These are phyloP conservation scores for Cystobasidium tubakii DNA, from an alignment of 768 basidiomycete species.

Conservation along the genomic window DNA sequence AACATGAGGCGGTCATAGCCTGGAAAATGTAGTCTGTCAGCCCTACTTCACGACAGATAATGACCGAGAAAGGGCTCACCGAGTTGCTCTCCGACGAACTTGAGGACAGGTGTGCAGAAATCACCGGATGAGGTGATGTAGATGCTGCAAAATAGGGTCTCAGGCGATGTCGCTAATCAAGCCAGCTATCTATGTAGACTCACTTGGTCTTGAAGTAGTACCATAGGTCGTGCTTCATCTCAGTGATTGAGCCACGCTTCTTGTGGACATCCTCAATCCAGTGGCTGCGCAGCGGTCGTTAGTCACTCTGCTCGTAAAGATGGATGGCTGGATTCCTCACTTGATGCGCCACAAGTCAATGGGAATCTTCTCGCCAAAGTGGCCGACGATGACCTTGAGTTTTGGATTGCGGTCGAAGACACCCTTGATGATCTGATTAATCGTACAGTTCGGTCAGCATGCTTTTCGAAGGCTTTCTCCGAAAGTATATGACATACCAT, in stretches of 20 bases:
- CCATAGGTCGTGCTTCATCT: constrained; percentile 34
- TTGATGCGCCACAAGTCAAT: constrained; percentile 9
- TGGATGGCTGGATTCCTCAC: not conserved
- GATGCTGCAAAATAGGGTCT: constrained; percentile 1
- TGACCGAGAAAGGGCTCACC: not conserved
- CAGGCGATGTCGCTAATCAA: not conserved
- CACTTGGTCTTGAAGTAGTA: constrained; percentile 35
- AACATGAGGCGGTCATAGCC: constrained; percentile 30
- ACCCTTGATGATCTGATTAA: constrained; percentile 34
- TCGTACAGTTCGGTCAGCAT: not conserved
- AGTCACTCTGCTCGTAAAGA: not conserved
- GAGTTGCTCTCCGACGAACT: constrained; percentile 29
- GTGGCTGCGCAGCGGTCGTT: not conserved
- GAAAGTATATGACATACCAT: not conserved
- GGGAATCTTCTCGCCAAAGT: constrained; percentile 33
- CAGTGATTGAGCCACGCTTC: constrained; percentile 25
- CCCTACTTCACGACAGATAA: not conserved
- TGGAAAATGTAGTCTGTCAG: not conserved
- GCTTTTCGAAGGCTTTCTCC: not conserved
- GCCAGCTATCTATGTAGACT: not conserved
- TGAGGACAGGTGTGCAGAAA: constrained; percentile 20
- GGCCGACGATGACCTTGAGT: constrained; percentile 35
- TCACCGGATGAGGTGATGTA: constrained; percentile 34
- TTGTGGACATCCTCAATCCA: constrained; percentile 35
- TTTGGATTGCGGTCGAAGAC: constrained; percentile 39